phyloP scores from a whole-genome alignment of 768 basidiomycete species.

The Kwoniella bestiolae region DNA sequence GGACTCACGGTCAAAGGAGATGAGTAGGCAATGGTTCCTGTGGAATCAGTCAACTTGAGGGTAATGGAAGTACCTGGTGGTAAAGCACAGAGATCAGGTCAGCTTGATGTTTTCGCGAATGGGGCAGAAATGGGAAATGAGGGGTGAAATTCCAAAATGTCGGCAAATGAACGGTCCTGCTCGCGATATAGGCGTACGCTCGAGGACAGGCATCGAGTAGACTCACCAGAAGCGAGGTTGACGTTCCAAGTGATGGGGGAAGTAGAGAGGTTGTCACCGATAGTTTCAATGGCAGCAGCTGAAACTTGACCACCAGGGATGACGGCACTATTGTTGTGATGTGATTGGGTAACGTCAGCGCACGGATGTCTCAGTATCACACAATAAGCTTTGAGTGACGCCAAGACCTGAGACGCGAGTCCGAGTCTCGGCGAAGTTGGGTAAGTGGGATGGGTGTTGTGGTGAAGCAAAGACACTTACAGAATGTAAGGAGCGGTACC shows the following conservation, averaged over 20 bases:
- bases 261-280: conserved; percentile 19
- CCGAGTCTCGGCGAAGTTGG: conserved; percentile 2
- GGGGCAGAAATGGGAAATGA: not conserved
- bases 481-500: conserved; percentile 52
- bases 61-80: conserved; percentile 65
- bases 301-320: conserved; percentile 54
- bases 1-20: conserved; percentile 38
- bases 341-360: not conserved
- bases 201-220: not conserved
- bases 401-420: conserved; percentile 4
- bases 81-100: not conserved
- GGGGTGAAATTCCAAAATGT: too few relatives aligned
- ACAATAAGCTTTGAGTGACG: conserved; percentile 6
- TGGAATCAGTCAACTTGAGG: conserved; percentile 67
- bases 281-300: conserved; percentile 42
- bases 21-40: conserved; percentile 60
- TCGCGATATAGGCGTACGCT: too few relatives aligned
- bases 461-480: conserved; percentile 35
- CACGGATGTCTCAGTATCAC: not conserved
- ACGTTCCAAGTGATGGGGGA: conserved; percentile 51
- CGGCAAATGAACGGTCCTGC: too few relatives aligned
- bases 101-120: conserved; percentile 3
- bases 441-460: too few relatives aligned
- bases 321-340: conserved; percentile 54
- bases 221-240: conserved; percentile 49